phyloP scores from a whole-genome alignment of 306 rosid species.

The Cucurbita pepo region DNA sequence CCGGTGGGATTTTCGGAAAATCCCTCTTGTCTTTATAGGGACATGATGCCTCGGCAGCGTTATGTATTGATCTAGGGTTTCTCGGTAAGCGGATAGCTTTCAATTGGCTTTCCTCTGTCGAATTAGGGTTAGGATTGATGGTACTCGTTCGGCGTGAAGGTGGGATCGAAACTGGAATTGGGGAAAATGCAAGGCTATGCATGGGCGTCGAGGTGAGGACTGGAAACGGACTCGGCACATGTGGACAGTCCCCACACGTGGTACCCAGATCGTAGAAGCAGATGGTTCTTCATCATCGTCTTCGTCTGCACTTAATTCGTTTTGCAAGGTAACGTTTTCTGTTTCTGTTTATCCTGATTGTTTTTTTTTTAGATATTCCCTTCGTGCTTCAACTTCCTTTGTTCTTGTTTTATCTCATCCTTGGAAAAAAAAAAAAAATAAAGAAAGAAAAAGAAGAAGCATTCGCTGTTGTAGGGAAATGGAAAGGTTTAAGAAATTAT shows the following conservation, averaged over 20 bases:
- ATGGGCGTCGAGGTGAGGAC: slow-evolving; percentile 42
- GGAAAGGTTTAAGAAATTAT: neutral
- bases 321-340: slow-evolving; percentile 27
- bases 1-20: neutral
- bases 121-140: slow-evolving; percentile 24
- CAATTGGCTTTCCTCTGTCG: slow-evolving; percentile 6
- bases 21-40: neutral
- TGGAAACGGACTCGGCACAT: slow-evolving; percentile 46
- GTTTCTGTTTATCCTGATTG: neutral
- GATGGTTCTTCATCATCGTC: slow-evolving; percentile 31
- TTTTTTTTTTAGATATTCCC: neutral
- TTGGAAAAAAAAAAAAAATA: neutral
- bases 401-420: neutral
- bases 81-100: neutral
- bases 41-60: slow-evolving; percentile 13
- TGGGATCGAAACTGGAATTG: slow-evolving; percentile 30
- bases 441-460: neutral
- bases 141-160: slow-evolving; percentile 22
- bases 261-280: slow-evolving; percentile 16
- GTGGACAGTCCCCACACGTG: slow-evolving; percentile 41
- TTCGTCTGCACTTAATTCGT: slow-evolving; percentile 27
- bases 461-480: neutral
- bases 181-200: slow-evolving; percentile 77
- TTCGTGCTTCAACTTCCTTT: neutral
- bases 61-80: slow-evolving; percentile 25